These are phyloP conservation scores for Starmerella bombi DNA, from an alignment of 805 yeast genomes.

Conservation along the genomic window DNA sequence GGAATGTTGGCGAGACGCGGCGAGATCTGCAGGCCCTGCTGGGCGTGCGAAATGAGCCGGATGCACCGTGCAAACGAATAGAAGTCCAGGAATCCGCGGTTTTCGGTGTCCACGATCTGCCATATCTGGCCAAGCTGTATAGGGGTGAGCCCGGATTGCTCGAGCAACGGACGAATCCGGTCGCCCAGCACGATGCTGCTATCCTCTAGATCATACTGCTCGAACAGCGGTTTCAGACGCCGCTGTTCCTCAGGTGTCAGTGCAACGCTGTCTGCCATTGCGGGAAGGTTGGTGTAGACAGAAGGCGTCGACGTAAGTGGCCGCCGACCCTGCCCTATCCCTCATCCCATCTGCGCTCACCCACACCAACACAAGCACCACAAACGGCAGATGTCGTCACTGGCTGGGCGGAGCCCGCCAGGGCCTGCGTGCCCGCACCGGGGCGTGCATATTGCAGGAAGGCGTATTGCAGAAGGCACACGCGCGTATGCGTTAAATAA, in stretches of 20 bases:
- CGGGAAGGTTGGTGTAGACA: too few relatives aligned
- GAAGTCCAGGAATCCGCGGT: conserved; percentile 71
- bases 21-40: conserved; percentile 50
- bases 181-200: conserved; percentile 81
- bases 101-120: conserved; percentile 85
- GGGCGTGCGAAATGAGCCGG: conserved; percentile 81
- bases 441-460: too few relatives aligned
- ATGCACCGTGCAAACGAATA: conserved; percentile 73
- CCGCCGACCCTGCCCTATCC: too few relatives aligned
- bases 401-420: too few relatives aligned
- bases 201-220: conserved; percentile 61
- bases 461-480: too few relatives aligned
- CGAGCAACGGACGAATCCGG: conserved; percentile 67
- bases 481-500: too few relatives aligned
- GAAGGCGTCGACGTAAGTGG: too few relatives aligned
- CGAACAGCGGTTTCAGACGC: conserved; percentile 62
- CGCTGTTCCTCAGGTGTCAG: conserved; percentile 65
- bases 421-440: too few relatives aligned
- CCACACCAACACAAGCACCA: too few relatives aligned
- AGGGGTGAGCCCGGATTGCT: conserved; percentile 72
- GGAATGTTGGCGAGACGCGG: conserved; percentile 39
- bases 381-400: too few relatives aligned
- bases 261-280: conserved; percentile 16
- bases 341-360: too few relatives aligned
- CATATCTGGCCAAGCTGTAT: conserved; percentile 75